Percentiles rank a stretch among this genome's conserved stretches.
phyloP scores from a whole-genome alignment of 805 yeast genomes.

The Spathaspora passalidarum region DNA sequence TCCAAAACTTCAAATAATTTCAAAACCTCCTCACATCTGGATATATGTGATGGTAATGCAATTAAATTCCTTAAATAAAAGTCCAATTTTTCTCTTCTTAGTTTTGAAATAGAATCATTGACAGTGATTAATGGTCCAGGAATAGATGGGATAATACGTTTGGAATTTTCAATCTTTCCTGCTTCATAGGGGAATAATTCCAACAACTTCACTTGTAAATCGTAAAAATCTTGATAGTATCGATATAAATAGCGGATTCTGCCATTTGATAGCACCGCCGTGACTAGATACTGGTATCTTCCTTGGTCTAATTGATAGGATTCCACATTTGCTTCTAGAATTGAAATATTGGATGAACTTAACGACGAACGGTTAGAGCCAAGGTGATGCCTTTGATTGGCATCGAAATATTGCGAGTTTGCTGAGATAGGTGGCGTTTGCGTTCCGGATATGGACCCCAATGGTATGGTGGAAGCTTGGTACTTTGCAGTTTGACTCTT shows the following conservation, averaged over 20 bases:
- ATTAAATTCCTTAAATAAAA: slow-evolving; percentile 55
- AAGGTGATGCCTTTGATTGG: slow-evolving; percentile 7
- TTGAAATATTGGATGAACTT: slow-evolving; percentile 29
- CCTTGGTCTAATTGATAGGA: slow-evolving; percentile 79
- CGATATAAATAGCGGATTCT: slow-evolving; percentile 70
- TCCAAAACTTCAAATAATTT: slow-evolving; percentile 65
- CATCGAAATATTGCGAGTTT: slow-evolving; percentile 37
- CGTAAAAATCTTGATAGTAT: slow-evolving; percentile 93
- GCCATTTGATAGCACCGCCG: slow-evolving; percentile 68
- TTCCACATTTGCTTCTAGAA: slow-evolving; percentile 71
- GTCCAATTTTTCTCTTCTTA: slow-evolving; percentile 54
- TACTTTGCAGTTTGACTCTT: slow-evolving; percentile 85
- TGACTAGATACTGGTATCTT: slow-evolving; percentile 82
- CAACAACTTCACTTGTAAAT: slow-evolving; percentile 79
- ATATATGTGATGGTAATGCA: slow-evolving; percentile 71
- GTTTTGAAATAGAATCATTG: slow-evolving; percentile 63
- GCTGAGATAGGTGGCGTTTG: slow-evolving; percentile 29
- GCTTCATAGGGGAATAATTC: slow-evolving; percentile 90
- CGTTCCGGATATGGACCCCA: slow-evolving; percentile 45
- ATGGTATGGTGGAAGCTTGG: slow-evolving; percentile 82
- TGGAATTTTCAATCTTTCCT: slow-evolving; percentile 73
- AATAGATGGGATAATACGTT: slow-evolving; percentile 84
- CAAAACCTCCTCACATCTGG: slow-evolving; percentile 65
- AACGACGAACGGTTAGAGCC: slow-evolving; percentile 30
- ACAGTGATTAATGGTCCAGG: slow-evolving; percentile 96